Evolutionary conservation across 2,329 filamentous ascomycete genomes (phyloP).

Genomic region (Stachybotrys chartarum): DNA sequence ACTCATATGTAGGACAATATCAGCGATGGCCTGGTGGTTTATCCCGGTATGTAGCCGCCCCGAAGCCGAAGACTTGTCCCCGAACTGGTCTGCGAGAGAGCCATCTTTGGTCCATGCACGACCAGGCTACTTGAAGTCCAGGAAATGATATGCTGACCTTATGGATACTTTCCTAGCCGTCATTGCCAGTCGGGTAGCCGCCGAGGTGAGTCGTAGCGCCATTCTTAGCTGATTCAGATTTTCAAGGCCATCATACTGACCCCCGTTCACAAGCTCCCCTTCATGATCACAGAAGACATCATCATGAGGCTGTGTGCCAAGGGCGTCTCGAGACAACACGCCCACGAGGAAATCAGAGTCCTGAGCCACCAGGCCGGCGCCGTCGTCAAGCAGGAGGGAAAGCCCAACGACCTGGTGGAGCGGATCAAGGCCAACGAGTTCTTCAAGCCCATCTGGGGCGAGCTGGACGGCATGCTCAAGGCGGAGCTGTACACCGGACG

Average conservation of each 20-base stretch:
- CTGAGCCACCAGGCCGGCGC: conserved; percentile 68
- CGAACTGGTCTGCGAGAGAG: no score
- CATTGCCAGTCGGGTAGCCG: neutral
- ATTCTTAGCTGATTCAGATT: neutral
- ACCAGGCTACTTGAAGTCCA: no score
- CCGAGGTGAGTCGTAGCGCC: neutral
- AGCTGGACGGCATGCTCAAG: conserved; percentile 62
- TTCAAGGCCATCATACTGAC: conserved; percentile 1
- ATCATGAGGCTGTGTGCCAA: conserved; percentile 72
- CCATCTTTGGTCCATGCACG: no score
- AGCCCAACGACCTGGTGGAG: conserved; percentile 74
- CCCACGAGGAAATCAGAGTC: conserved; percentile 82
- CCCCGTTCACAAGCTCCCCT: conserved; percentile 59
- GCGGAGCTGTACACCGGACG: conserved; percentile 46
- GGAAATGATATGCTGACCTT: no score
- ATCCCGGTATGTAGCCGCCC: conserved; percentile 39
- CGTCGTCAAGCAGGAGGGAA: conserved; percentile 49
- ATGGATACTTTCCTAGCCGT: no score
- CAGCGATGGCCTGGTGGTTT: conserved; percentile 64
- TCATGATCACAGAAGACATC: conserved; percentile 65
- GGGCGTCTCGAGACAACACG: conserved; percentile 68
- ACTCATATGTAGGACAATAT: conserved; percentile 48
- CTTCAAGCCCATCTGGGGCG: conserved; percentile 65
- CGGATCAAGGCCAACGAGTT: conserved; percentile 66
- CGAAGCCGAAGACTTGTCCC: neutral